Conservation (phyloP, 2,329 filamentous ascomycete genomes). For the Fusarium sterilihyphosum region DNA sequence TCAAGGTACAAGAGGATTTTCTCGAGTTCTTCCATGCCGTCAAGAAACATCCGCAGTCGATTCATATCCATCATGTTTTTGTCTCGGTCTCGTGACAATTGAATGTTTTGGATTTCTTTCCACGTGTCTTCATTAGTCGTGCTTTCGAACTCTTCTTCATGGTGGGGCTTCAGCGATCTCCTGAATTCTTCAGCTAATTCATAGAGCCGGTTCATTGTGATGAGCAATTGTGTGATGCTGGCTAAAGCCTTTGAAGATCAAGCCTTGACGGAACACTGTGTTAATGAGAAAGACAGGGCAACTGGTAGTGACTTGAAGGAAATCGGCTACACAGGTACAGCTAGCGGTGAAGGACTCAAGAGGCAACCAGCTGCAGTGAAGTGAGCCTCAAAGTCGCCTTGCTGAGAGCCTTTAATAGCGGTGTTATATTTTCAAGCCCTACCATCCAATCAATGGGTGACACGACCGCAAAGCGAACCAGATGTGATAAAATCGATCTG, state of each 20-base stretch:
- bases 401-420: neutral
- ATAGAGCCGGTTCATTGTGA: neutral
- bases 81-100: too few species aligned
- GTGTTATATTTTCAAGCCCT: neutral
- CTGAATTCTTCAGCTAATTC: neutral
- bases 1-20: neutral
- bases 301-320: neutral
- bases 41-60: neutral
- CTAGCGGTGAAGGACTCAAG: neutral
- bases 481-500: neutral
- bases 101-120: neutral
- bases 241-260: too few species aligned
- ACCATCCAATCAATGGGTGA: neutral
- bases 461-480: neutral
- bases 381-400: neutral
- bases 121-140: neutral
- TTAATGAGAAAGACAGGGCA: neutral
- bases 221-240: neutral
- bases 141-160: neutral
- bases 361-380: neutral
- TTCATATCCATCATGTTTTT: constrained; percentile 23
- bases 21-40: neutral
- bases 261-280: neutral
- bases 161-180: neutral
- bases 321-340: too few species aligned